Conservation (phyloP, 805 yeast genomes). For the Hyphopichia homilentoma region DNA sequence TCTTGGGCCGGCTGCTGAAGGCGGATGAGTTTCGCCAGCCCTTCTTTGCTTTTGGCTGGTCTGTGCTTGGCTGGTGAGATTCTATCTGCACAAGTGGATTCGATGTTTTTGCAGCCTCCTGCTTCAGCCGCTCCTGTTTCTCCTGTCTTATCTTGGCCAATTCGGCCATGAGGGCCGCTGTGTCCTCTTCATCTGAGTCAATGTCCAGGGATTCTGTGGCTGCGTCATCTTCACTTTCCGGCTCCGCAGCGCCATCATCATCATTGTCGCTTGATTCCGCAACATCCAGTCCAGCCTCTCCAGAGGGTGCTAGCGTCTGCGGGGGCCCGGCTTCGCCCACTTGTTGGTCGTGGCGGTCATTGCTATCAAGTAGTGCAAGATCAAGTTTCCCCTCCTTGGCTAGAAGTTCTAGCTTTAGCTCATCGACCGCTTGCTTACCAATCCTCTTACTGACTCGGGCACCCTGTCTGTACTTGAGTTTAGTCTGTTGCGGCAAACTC, state of each 20-base stretch:
- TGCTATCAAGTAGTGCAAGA: neutral
- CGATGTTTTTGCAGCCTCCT: slow-evolving; percentile 6
- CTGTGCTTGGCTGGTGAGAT: neutral
- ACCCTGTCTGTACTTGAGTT: slow-evolving; percentile 24
- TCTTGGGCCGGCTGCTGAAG: slow-evolving; percentile 11
- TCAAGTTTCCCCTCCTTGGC: slow-evolving; percentile 7
- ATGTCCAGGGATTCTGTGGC: slow-evolving; percentile 5
- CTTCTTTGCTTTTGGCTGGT: slow-evolving; percentile 12
- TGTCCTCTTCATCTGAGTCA: slow-evolving; percentile 2
- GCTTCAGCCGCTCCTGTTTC: slow-evolving; percentile 7
- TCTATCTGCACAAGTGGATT: slow-evolving; percentile 8
- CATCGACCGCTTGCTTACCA: slow-evolving; percentile 19
- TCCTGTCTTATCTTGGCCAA: slow-evolving; percentile 11
- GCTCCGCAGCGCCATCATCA: neutral
- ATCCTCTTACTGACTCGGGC: slow-evolving; percentile 9
- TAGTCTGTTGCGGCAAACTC: slow-evolving; percentile 26
- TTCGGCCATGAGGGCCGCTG: slow-evolving; percentile 1
- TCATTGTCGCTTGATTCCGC: slow-evolving; percentile 2
- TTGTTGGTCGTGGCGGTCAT: slow-evolving; percentile 1
- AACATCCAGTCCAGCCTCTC: no score
- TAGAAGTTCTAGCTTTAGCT: slow-evolving; percentile 16
- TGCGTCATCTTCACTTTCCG: slow-evolving; percentile 1
- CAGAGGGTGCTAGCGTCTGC: no score
- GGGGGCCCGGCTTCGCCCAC: no score
- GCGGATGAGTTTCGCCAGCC: slow-evolving; percentile 29